A percentile compares a stretch with the other conserved stretches of the same genome.
phyloP scores from a whole-genome alignment of 352 stramenopile genomes.

The Phytophthora pini region DNA sequence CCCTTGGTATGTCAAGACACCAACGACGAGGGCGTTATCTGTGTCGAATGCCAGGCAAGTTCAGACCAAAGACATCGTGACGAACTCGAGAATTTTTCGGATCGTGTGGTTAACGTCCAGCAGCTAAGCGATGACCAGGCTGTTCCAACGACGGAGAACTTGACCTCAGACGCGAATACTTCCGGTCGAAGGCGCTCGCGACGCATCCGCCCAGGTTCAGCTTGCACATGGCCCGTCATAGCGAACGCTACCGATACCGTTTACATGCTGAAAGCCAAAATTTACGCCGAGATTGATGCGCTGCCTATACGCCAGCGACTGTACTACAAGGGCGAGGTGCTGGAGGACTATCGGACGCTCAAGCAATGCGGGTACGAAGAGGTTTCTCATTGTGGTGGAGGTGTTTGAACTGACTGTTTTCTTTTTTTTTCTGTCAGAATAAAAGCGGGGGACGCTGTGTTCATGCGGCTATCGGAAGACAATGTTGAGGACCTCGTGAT shows the following conservation, averaged over 20 bases:
- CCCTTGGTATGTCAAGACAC: slow-evolving; percentile 38
- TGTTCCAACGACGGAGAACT: slow-evolving; percentile 50
- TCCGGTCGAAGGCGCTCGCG: slow-evolving; percentile 65
- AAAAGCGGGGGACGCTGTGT: slow-evolving; percentile 77
- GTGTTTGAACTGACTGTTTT: slow-evolving; percentile 3
- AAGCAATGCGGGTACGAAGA: slow-evolving; percentile 67
- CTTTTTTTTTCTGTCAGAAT: slow-evolving; percentile 46
- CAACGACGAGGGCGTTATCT: slow-evolving; percentile 44
- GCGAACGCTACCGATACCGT: slow-evolving; percentile 74
- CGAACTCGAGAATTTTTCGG: slow-evolving; percentile 70
- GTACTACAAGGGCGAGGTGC: slow-evolving; percentile 67
- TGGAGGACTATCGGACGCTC: slow-evolving; percentile 63
- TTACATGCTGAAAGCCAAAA: slow-evolving; percentile 80
- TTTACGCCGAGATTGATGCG: slow-evolving; percentile 73
- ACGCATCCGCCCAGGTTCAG: slow-evolving; percentile 62
- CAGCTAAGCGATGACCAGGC: slow-evolving; percentile 61
- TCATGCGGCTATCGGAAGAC: slow-evolving; percentile 73
- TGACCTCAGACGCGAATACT: slow-evolving; percentile 46
- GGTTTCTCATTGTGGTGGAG: neutral
- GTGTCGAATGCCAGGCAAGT: slow-evolving; percentile 55
- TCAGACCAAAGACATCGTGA: slow-evolving; percentile 50
- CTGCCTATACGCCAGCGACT: slow-evolving; percentile 73
- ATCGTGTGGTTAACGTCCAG: slow-evolving; percentile 66
- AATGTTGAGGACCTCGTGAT: slow-evolving; percentile 62
- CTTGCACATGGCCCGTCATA: slow-evolving; percentile 53